These are phyloP conservation scores for Leccinum truebloodii DNA, from an alignment of 768 basidiomycete species.

Conservation along the genomic window DNA sequence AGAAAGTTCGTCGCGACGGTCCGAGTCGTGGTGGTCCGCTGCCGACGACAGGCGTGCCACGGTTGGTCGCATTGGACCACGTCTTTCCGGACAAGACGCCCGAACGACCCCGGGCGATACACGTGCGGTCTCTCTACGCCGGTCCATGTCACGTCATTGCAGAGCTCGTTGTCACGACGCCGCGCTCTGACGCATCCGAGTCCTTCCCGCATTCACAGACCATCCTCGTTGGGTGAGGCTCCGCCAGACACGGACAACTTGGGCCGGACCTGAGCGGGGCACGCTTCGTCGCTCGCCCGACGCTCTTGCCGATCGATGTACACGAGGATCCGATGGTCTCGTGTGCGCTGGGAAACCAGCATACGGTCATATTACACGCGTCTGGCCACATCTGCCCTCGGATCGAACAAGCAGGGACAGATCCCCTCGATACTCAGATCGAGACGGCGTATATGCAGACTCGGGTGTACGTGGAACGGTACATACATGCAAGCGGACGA, in stretches of 20 bases:
- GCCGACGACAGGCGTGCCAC: neutral
- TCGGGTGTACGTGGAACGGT: conserved; percentile 81
- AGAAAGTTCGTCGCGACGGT: neutral
- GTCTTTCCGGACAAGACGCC: conserved; percentile 42
- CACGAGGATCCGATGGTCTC: conserved; percentile 34
- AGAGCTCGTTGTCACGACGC: conserved; percentile 36
- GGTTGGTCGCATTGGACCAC: conserved; percentile 16
- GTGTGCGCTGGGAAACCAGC: conserved; percentile 53
- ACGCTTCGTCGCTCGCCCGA: conserved; percentile 24
- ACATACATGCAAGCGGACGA: conserved; percentile 49
- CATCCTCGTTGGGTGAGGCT: conserved; percentile 77
- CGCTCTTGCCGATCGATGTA: conserved; percentile 36
- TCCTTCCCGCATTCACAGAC: conserved; percentile 16
- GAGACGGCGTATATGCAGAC: conserved; percentile 28
- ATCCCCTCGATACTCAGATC: conserved; percentile 41
- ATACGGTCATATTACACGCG: conserved; percentile 43
- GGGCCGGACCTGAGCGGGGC: conserved; percentile 36
- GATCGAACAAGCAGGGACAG: conserved; percentile 74
- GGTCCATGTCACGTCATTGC: conserved; percentile 65
- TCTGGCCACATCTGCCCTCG: conserved; percentile 57
- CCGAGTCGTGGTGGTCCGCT: neutral
- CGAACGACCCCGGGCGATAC: conserved; percentile 25
- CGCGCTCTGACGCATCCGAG: conserved; percentile 20
- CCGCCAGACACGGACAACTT: conserved; percentile 83
- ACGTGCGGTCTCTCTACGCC: conserved; percentile 50